phyloP scores from a whole-genome alignment of 805 yeast genomes.

The Starmerella geochares region DNA sequence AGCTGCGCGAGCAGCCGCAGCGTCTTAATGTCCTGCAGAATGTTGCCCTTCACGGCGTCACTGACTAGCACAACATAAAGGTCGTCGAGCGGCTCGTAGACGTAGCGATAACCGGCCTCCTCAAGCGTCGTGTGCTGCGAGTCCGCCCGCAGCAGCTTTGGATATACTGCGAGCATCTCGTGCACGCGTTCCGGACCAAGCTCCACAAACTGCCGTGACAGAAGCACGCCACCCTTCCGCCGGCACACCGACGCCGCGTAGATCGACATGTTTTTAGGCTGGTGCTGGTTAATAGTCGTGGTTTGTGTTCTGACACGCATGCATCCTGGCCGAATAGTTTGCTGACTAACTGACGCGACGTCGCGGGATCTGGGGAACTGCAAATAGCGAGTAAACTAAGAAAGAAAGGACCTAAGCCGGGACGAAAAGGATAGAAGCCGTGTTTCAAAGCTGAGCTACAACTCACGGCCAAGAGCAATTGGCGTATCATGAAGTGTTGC shows the following conservation, averaged over 20 bases:
- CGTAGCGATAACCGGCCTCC: slow-evolving; percentile 82
- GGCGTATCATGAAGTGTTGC: too few species aligned
- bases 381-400: too few species aligned
- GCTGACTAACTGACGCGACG: slow-evolving; percentile 7
- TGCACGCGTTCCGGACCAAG: slow-evolving; percentile 75
- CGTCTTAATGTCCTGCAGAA: slow-evolving; percentile 88
- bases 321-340: too few species aligned
- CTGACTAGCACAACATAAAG: slow-evolving; percentile 84
- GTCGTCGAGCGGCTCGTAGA: slow-evolving; percentile 92
- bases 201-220: slow-evolving; percentile 86
- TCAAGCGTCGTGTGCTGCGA: slow-evolving; percentile 90
- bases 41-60: slow-evolving; percentile 74
- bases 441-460: too few species aligned
- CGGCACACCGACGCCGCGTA: slow-evolving; percentile 91
- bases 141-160: slow-evolving; percentile 58
- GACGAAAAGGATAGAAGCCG: too few species aligned
- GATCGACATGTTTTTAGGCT: slow-evolving; percentile 23
- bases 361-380: neutral
- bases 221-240: slow-evolving; percentile 81
- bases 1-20: slow-evolving; percentile 75
- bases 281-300: neutral
- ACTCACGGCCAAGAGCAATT: too few species aligned
- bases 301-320: slow-evolving; percentile 3
- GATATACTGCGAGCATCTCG: slow-evolving; percentile 75
- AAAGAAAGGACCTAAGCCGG: too few species aligned